Conservation (phyloP, 148 eudicot genomes). For the Vaccinium vitisidaea region DNA sequence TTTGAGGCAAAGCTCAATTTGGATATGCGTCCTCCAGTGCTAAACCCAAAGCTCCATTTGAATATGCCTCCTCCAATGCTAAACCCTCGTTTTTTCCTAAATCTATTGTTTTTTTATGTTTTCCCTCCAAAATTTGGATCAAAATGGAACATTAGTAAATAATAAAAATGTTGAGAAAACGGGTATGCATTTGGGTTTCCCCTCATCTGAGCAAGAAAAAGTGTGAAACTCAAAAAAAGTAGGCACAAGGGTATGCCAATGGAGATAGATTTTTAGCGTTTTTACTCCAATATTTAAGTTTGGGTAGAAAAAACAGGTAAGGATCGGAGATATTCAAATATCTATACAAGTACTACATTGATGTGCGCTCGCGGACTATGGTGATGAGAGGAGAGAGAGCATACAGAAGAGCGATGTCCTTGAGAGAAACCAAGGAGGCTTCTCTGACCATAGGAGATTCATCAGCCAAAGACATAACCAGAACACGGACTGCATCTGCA, state of each 20-base stretch:
- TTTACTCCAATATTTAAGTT: neutral
- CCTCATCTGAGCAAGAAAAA: neutral
- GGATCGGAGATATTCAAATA: neutral
- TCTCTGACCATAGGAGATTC: conserved; percentile 76
- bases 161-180: neutral
- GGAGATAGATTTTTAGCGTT: neutral
- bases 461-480: conserved; percentile 72
- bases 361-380: neutral
- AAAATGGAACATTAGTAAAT: neutral
- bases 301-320: neutral
- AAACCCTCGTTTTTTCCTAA: neutral
- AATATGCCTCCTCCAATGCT: neutral
- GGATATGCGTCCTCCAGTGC: neutral
- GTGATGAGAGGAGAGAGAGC: neutral
- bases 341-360: neutral
- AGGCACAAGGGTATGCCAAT: neutral
- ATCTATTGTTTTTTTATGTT: neutral
- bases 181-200: neutral
- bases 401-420: conserved; percentile 73
- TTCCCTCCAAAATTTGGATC: neutral
- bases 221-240: neutral
- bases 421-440: conserved; percentile 84
- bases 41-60: neutral
- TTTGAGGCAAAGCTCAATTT: neutral
- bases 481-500: conserved; percentile 85